phyloP scores from a whole-genome alignment of 306 rosid genomes.

The Acacia confusa region DNA sequence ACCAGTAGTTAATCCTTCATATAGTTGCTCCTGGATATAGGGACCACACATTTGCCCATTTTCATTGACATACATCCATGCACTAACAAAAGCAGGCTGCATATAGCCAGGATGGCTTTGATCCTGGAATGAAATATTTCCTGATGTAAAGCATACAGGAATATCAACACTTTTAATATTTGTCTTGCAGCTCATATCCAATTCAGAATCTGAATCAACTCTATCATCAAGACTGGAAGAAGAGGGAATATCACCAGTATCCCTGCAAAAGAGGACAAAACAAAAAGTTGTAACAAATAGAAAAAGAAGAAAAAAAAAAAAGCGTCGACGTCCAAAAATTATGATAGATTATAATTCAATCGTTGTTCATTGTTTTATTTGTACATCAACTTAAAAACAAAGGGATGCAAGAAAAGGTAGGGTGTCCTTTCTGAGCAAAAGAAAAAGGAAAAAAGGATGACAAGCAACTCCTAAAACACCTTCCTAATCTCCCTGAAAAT shows the following conservation, averaged over 20 bases:
- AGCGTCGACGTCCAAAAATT: neutral
- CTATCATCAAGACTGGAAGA: conserved; percentile 46
- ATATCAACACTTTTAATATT: conserved; percentile 48
- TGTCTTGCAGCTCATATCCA: conserved; percentile 68
- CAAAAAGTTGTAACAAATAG: neutral
- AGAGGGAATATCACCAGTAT: conserved; percentile 39
- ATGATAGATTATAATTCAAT: neutral
- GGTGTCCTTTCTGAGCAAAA: neutral
- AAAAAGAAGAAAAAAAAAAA: neutral
- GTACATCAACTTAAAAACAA: neutral
- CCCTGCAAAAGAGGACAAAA: conserved; percentile 35
- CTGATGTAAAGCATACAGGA: conserved; percentile 43
- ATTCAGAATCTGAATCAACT: conserved; percentile 37
- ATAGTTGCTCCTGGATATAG: conserved; percentile 79
- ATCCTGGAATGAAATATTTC: conserved; percentile 42
- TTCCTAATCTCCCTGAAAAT: neutral
- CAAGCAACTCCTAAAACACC: conserved; percentile 5
- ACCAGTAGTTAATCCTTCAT: conserved; percentile 79
- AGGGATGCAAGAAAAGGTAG: conserved; percentile 2
- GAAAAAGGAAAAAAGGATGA: neutral
- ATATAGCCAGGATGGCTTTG: conserved; percentile 50
- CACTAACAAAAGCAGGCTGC: conserved; percentile 63
- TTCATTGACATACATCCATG: conserved; percentile 96
- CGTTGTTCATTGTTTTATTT: neutral
- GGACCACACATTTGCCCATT: conserved; percentile 97